Evolutionary conservation across 352 stramenopile genomes (phyloP), one percentile per base, ranked within the genome.

Genomic region (Phytopythium litorale): DNA sequence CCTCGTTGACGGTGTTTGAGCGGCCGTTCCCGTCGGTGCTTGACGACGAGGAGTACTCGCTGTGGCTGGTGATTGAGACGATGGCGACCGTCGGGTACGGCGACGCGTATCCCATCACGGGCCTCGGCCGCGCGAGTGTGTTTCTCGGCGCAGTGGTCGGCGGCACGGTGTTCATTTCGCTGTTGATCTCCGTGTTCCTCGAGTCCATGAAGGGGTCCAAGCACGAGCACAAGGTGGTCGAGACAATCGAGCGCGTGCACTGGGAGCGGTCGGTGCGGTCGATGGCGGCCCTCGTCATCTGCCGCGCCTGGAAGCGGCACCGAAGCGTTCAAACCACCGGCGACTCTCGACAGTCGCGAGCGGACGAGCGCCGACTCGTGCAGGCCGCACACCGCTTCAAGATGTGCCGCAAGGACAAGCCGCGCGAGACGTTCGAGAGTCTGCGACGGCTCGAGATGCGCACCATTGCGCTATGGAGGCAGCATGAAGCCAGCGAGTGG

Each of bases 131-230:
- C 2, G 40, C 84, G 40, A 63, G 66, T 7, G 76, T 84, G 21
- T 66, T 87, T 21, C 35, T 87, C 4, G 80, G 80, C 3, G 76
- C 80, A 8, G 71, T 89, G 8, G 35, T 85, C 11, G 80, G 80
- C 16, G 80, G 80, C 0, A 72, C 79, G 33, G 54, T 79, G 8
- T 72, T 89, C 23, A 60, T 85, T 13, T 86, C 80, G 32, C 64
- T 89, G n/a, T 77, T 89, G 63, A 87, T 70, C 23, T 87, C 78
- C 16, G 71, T 85, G 21, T 88, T 89, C 60, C 72, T 89, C 2
- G 71, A 83, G 7, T 74, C 69, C 1, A 59, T 89, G n/a, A 86
- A 84, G 43, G 78, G 78, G 0, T 87, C 80, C 8, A 85, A 79
- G 30, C 66, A 73, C 50, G 80, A 89, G 45, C 68, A 86, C 51